Evolutionary conservation across 1,139 yeast genomes (phyloP), one percentile per base, ranked within the genome.

Genomic region (Zygosaccharomyces sapae): DNA sequence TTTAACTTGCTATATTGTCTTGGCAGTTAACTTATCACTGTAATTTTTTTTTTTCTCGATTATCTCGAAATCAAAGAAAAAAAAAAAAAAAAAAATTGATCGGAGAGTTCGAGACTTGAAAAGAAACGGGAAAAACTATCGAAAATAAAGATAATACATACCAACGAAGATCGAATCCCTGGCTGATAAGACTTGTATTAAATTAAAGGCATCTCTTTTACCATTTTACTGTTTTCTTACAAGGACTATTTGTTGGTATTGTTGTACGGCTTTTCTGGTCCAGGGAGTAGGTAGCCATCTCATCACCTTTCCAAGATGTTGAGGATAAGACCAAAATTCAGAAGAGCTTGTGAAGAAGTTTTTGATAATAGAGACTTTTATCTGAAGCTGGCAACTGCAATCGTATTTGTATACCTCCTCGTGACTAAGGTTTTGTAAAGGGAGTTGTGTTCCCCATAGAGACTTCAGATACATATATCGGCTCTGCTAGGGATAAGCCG

Each of bases 401-500:
- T 37, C 5, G 31, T 10, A 4, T 9, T 37, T 22, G 18, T 19
- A 3, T 16, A 10, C 9, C 9, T 22, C 18, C 31, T 37, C 6
- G 40, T 37, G 31, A n/a, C 22, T 30, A 37, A 37, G 24, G 40
- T 37, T 24, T 37, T 13, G 12, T 37, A 20, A 37, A 37, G 27
- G 40, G 40, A 12, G 20, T 37, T 9, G 40, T 24, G 25, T 24
- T 37, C 4, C 40, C 40, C 9, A 19, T 37, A 8, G n/a, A 22
- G n/a, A 37, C 13, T n/a, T 60, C 66, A 2, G 37, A 47, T 7
- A 50, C 46, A 20, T 48, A 56, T 24, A 51, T 57, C 18, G 48
- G 52, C 31, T 52, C 65, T 5, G 31, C 47, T 13, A 52, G 53
- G n/a, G 71, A 70, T 44, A 49, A 53, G 4, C 64, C 66, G 0